These are phyloP conservation scores for Lentinula sp. DNA, from an alignment of 768 basidiomycete species.

Conservation along the genomic window DNA sequence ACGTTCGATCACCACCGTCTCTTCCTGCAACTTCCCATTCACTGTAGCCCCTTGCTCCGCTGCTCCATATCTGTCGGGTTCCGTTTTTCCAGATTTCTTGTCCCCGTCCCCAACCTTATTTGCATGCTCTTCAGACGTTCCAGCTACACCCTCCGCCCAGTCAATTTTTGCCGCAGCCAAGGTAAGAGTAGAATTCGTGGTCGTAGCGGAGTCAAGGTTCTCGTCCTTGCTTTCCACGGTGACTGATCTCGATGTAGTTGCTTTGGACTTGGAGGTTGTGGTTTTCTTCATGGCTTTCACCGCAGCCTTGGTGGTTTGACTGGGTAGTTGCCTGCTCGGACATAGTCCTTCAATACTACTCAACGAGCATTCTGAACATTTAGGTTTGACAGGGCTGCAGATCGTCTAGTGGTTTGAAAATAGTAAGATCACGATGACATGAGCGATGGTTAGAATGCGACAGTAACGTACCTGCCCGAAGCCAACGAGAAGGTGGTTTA, in stretches of 20 bases:
- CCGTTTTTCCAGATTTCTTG: neutral
- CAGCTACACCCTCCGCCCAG: too few relatives aligned
- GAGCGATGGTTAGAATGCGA: neutral
- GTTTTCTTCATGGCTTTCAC: neutral
- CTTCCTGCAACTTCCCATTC: neutral
- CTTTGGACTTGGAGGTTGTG: too few relatives aligned
- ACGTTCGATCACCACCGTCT: neutral
- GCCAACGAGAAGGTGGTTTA: constrained; percentile 77
- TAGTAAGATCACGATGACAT: neutral
- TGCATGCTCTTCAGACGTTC: too few relatives aligned
- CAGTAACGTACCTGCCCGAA: constrained; percentile 65
- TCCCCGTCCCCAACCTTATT: too few relatives aligned
- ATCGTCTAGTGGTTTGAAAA: constrained; percentile 27
- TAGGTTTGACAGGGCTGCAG: constrained; percentile 42
- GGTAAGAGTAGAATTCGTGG: too few relatives aligned
- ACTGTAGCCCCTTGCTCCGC: too few relatives aligned
- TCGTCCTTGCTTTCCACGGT: too few relatives aligned
- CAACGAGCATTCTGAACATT: constrained; percentile 40
- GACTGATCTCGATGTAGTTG: too few relatives aligned
- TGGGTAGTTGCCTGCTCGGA: constrained; percentile 37
- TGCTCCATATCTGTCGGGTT: neutral
- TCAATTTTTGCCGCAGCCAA: too few relatives aligned
- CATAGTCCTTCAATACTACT: constrained; percentile 32
- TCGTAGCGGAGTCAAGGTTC: too few relatives aligned
- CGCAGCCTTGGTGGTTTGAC: neutral